Evolutionary conservation across 352 stramenopile species (phyloP).

Genomic region (Peronospora tabacina): DNA sequence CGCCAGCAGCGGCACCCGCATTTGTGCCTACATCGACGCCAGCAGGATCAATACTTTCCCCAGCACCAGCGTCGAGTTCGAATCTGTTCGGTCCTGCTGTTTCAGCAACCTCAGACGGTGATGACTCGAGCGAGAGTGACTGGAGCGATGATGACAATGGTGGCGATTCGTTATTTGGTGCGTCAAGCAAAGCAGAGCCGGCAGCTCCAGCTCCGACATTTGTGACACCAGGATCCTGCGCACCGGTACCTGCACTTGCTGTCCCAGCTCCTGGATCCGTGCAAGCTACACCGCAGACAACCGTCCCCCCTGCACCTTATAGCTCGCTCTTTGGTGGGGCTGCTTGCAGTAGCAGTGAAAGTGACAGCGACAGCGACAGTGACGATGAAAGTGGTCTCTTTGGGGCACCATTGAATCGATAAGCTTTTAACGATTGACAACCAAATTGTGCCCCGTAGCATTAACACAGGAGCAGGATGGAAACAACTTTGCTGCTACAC

Average conservation of each 20-base stretch:
- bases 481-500: conserved; percentile 11
- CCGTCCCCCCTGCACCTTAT: conserved; percentile 31
- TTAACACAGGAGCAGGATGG: conserved; percentile 17
- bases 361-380: conserved; percentile 62
- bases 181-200: conserved; percentile 13
- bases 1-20: background rate
- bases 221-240: conserved; percentile 22
- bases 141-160: conserved; percentile 56
- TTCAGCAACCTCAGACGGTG: conserved; percentile 26
- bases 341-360: conserved; percentile 48
- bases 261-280: conserved; percentile 25
- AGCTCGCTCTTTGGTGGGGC: conserved; percentile 55
- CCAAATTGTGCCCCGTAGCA: conserved; percentile 9
- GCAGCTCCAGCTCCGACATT: conserved; percentile 16
- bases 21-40: background rate
- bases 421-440: conserved; percentile 19
- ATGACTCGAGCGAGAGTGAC: conserved; percentile 59
- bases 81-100: conserved; percentile 34
- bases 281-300: conserved; percentile 19
- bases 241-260: conserved; percentile 8
- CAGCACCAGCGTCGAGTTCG: conserved; percentile 9
- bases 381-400: conserved; percentile 76
- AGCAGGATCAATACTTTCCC: background rate
- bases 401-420: conserved; percentile 60
- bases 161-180: conserved; percentile 36